A percentile compares a stretch with the other conserved stretches of the same genome.
Evolutionary conservation across 805 yeast species (phyloP).

Genomic region (Metschnikowia reukaufii): DNA sequence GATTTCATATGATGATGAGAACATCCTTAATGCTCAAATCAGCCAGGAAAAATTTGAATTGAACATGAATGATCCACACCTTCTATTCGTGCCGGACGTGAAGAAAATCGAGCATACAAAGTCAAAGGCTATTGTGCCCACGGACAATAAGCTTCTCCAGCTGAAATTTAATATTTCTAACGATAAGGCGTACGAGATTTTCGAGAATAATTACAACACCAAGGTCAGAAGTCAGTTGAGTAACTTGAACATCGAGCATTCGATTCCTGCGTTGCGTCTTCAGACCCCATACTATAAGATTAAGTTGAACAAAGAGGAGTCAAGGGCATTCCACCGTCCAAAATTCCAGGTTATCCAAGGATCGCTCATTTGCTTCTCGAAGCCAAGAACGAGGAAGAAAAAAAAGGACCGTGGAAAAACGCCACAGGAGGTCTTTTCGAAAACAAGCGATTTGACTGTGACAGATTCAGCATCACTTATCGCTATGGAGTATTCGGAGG

Average conservation of each 20-base stretch:
- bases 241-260: conserved; percentile 85
- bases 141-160: conserved; percentile 53
- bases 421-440: conserved; percentile 67
- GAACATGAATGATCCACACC: conserved; percentile 85
- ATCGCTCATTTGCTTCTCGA: conserved; percentile 70
- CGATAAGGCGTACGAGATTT: conserved; percentile 78
- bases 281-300: conserved; percentile 93
- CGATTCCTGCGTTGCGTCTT: conserved; percentile 79
- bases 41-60: conserved; percentile 47
- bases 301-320: conserved; percentile 59
- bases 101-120: conserved; percentile 18
- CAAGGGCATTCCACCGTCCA: conserved; percentile 80
- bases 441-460: conserved; percentile 71
- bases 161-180: conserved; percentile 81
- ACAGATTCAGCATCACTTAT: conserved; percentile 81
- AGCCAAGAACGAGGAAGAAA: conserved; percentile 73
- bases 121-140: conserved; percentile 46
- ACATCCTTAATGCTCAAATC: conserved; percentile 69
- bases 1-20: conserved; percentile 59
- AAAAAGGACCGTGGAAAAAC: conserved; percentile 88
- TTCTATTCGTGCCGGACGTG: conserved; percentile 60
- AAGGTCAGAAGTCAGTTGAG: conserved; percentile 93
- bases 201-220: conserved; percentile 84
- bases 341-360: conserved; percentile 76
- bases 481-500: conserved; percentile 87